Evolutionary conservation across 1,139 yeast species (phyloP).

Genomic region (Magnusiomyces suaveolens): DNA sequence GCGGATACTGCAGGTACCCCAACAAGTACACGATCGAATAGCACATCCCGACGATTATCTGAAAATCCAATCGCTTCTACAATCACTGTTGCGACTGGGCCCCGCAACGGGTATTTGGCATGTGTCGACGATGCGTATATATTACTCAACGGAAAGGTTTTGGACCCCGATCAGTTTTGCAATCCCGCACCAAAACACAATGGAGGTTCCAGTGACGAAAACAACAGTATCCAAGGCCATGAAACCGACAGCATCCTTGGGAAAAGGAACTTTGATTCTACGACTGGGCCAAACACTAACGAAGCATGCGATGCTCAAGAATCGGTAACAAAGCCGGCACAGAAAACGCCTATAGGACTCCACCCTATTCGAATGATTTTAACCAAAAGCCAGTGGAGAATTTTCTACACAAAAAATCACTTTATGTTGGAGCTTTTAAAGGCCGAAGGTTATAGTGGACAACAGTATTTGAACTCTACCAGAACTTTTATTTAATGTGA

Average conservation of each 20-base stretch:
- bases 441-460: constrained; percentile 11
- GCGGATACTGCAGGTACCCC: no score
- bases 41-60: background rate
- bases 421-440: constrained; percentile 9
- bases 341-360: background rate
- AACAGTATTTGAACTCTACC: constrained; percentile 8
- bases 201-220: no score
- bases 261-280: no score
- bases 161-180: background rate
- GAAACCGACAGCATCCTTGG: no score
- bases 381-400: constrained; percentile 11
- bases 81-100: background rate
- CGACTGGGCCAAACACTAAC: no score
- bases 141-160: background rate
- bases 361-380: constrained; percentile 7
- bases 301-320: no score
- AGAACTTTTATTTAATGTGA: constrained; percentile 7
- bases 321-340: background rate
- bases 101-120: background rate
- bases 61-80: background rate
- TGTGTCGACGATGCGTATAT: constrained; percentile 2
- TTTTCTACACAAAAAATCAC: background rate
- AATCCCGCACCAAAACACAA: background rate
- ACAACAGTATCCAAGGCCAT: no score
- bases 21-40: no score